Conservation (phyloP, 1,284 basidiomycete species). For the Fomes fomentarius region DNA sequence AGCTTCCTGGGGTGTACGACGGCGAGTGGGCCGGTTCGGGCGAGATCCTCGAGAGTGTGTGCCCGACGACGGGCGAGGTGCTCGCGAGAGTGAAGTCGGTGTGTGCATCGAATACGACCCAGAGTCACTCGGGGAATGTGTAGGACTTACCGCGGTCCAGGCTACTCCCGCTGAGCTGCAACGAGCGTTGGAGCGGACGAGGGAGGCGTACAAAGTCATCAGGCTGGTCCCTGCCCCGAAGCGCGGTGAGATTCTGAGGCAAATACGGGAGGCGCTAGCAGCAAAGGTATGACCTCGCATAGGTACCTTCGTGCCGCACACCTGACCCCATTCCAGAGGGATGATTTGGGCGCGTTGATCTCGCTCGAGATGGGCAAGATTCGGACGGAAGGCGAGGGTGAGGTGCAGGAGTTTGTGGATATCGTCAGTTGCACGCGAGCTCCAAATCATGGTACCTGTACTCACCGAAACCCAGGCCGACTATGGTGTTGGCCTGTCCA, state of each 20-base stretch:
- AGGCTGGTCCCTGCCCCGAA: conserved; percentile 84
- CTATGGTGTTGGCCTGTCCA: conserved; percentile 82
- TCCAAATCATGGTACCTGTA: neutral
- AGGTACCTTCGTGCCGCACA: neutral
- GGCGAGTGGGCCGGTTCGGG: conserved; percentile 80
- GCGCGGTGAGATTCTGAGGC: conserved; percentile 86
- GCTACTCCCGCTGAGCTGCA: conserved; percentile 74
- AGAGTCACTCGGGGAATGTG: neutral
- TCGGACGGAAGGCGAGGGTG: conserved; percentile 87
- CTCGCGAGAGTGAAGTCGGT: conserved; percentile 71
- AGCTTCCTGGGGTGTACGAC: conserved; percentile 74
- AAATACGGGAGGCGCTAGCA: conserved; percentile 84
- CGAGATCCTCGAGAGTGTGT: conserved; percentile 66
- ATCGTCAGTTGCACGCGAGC: conserved; percentile 58
- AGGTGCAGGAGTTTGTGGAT: conserved; percentile 95
- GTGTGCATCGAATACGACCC: conserved; percentile 36
- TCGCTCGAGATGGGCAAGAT: conserved; percentile 98
- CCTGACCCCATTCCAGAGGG: conserved; percentile 60
- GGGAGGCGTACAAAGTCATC: conserved; percentile 74
- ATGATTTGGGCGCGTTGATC: conserved; percentile 82
- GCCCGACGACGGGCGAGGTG: conserved; percentile 79
- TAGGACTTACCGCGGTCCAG: conserved; percentile 31
- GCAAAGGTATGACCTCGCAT: conserved; percentile 57
- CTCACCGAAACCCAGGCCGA: conserved; percentile 50
- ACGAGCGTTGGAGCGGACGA: conserved; percentile 60